Conservation (phyloP, 352 stramenopile genomes). For the Pythium volutum region DNA sequence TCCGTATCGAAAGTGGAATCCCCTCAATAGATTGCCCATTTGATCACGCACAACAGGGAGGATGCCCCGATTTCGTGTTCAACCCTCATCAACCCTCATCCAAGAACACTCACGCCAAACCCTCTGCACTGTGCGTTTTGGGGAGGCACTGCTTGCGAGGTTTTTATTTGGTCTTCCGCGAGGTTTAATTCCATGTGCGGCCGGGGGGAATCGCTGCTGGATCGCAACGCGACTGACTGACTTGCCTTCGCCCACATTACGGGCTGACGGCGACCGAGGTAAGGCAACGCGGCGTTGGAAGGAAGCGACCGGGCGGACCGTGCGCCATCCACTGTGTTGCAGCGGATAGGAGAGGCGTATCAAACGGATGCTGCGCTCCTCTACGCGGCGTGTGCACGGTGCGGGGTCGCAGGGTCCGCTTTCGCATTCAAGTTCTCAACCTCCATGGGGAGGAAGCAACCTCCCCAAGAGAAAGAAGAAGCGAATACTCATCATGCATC, state of each 20-base stretch:
- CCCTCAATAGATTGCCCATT: background rate
- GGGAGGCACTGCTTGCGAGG: conserved; percentile 17
- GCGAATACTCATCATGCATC: background rate
- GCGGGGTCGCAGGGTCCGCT: background rate
- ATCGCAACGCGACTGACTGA: conserved; percentile 21
- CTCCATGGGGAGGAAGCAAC: background rate
- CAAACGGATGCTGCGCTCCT: background rate
- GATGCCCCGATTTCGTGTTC: background rate
- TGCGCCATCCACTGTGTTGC: background rate
- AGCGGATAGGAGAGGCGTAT: background rate
- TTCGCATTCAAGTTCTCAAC: conserved; percentile 9
- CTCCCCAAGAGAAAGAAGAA: conserved; percentile 1
- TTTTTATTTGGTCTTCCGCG: conserved; percentile 16
- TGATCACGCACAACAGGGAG: background rate
- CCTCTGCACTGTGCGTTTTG: conserved; percentile 24
- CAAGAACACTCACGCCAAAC: conserved; percentile 1
- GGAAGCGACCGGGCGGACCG: background rate
- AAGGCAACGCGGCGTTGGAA: conserved; percentile 7
- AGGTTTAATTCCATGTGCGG: conserved; percentile 29
- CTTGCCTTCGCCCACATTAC: conserved; percentile 22
- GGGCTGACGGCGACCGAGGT: conserved; percentile 8
- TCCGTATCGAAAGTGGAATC: conserved; percentile 10
- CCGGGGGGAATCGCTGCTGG: conserved; percentile 22
- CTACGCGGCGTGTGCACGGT: background rate
- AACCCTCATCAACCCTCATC: background rate